A percentile compares a stretch with the other conserved stretches of the same genome.
Conservation (phyloP, 768 basidiomycete genomes). For the Hydnomerulius pinastri region DNA sequence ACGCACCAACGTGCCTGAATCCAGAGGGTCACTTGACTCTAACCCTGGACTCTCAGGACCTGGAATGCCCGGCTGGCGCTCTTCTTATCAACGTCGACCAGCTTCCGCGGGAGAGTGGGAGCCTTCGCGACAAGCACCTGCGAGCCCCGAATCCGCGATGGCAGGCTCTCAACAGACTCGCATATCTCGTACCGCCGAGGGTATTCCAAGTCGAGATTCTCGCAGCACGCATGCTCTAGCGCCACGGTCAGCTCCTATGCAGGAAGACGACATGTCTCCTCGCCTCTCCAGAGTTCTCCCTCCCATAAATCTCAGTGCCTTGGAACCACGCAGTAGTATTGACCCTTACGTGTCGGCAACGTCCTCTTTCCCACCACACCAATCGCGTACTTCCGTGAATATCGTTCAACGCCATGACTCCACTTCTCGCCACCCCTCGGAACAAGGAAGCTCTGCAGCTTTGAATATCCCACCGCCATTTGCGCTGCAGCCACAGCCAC, state of each 20-base stretch:
- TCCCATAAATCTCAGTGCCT: slow-evolving; percentile 21
- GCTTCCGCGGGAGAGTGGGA: slow-evolving; percentile 22
- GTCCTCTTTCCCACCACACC: slow-evolving; percentile 36
- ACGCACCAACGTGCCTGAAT: slow-evolving; percentile 8
- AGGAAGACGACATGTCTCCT: slow-evolving; percentile 21
- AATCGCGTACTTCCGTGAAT: slow-evolving; percentile 15
- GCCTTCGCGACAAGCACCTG: slow-evolving; percentile 8
- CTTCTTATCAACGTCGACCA: slow-evolving; percentile 15
- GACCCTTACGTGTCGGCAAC: slow-evolving; percentile 23
- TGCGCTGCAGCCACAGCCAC: slow-evolving; percentile 65
- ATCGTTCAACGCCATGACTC: slow-evolving; percentile 19
- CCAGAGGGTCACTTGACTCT: slow-evolving; percentile 35
- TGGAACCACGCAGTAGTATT: slow-evolving; percentile 15
- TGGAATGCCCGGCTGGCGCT: slow-evolving; percentile 48
- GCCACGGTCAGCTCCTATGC: slow-evolving; percentile 12
- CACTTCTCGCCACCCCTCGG: slow-evolving; percentile 18
- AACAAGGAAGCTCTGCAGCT: slow-evolving; percentile 9
- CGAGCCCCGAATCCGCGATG: slow-evolving; percentile 9
- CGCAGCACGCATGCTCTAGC: slow-evolving; percentile 11
- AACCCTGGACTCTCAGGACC: slow-evolving; percentile 52
- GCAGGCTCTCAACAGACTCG: slow-evolving; percentile 5
- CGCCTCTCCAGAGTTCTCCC: slow-evolving; percentile 30
- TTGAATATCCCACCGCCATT: slow-evolving; percentile 53
- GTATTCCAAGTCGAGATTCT: slow-evolving; percentile 11
- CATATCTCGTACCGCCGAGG: slow-evolving; percentile 10